Base-by-base conservation (phyloP, 2,329 filamentous ascomycete genomes). In the Endothia cerciana region DNA sequence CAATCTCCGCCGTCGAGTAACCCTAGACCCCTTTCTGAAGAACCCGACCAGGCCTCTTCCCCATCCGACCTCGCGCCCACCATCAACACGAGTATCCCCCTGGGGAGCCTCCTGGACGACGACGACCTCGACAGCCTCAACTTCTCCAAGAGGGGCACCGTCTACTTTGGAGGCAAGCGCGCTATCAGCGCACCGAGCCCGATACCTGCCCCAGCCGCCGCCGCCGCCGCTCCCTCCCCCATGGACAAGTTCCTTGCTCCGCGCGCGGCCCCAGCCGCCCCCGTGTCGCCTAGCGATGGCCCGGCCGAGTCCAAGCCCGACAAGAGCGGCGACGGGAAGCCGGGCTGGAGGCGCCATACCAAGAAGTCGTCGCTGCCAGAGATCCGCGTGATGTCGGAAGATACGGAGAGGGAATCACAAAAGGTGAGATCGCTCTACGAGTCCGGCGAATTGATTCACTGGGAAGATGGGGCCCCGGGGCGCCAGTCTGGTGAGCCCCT, bases 381-480 rank as follows among this genome's bases (percentile, higher is more conserved):
- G 75, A 83, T 85, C 71, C 81, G 80, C 70, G 76, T 87, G 73
- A 78, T 86, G 75, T 79, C 83, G 71, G 78, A 79, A 75, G 84
- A 87, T 71, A 76, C 83, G 73, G 85, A 87, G 80, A 84, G 83
- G 79, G 85, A 88, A 79, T 88, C 85, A 79, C 84, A 85, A 84
- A 87, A 87, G 82, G 85, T 88, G 83, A 87, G 85, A 82, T 87
- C 85, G 78, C 85, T 88, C 78, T 88, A 88, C 82, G 82, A 84
- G 79, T 80, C 81, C 73, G 82, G 81, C 78, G 84, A 85, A 74
- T 77, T 75, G 76, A 76, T 83, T 77, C 78, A 77, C 70, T 84
- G 81, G 81, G 82, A 85, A 76, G 81, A 85, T 73, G 82, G 83
- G 69, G 79, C 76, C 68, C 76, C 79, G 70, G 79, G 74, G 74